phyloP scores from a whole-genome alignment of 2,329 filamentous ascomycete species.

The Aspergillus phoenicis region DNA sequence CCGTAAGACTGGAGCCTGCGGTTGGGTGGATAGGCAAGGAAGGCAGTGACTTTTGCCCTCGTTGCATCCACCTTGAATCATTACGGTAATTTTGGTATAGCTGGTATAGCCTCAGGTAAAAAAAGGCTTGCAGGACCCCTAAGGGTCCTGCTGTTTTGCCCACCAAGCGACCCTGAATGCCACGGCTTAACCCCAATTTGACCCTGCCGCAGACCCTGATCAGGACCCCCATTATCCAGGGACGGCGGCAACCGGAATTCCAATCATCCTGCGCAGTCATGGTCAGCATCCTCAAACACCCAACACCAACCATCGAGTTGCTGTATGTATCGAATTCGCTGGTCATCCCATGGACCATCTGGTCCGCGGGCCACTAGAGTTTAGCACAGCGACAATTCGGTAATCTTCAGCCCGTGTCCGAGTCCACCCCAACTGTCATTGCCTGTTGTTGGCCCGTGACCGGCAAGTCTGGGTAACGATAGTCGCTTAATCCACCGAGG shows the following conservation, averaged over 20 bases:
- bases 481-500: not conserved
- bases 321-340: not conserved
- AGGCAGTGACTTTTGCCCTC: not conserved
- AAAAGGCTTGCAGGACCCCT: not conserved
- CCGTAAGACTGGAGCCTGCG: not conserved
- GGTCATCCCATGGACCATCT: not conserved
- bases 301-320: not conserved
- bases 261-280: not conserved
- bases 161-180: not conserved
- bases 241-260: not conserved
- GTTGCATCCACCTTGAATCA: not conserved
- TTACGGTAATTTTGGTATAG: slow-evolving; percentile 2
- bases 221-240: slow-evolving; percentile 4
- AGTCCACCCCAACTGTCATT: slow-evolving; percentile 13
- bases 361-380: not conserved
- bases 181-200: slow-evolving; percentile 1
- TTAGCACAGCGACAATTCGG: slow-evolving; percentile 2
- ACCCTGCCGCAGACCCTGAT: slow-evolving; percentile 5
- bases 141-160: slow-evolving; percentile 2
- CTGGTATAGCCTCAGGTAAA: not conserved
- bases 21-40: not conserved
- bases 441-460: slow-evolving; percentile 9
- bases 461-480: slow-evolving; percentile 7
- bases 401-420: slow-evolving; percentile 13
- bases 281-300: not conserved